These are phyloP conservation scores for Turnera subulata DNA, from an alignment of 345 rosid species.

Conservation along the genomic window DNA sequence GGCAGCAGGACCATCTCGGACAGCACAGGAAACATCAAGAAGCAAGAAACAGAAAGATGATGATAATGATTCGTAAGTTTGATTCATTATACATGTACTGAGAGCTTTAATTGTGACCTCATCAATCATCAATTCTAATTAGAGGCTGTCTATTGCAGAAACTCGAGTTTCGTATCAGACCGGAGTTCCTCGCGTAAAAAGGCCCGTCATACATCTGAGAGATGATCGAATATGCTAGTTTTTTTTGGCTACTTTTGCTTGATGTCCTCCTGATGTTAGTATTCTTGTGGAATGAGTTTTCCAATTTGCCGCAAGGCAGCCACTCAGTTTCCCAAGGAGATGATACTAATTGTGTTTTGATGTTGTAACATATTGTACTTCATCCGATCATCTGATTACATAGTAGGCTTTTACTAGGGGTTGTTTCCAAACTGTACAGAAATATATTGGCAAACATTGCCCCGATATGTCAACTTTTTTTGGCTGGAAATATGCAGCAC, in stretches of 20 bases:
- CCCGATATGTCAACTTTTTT: not conserved
- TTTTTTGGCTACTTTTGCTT: not conserved
- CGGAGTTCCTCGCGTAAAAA: conserved; percentile 36
- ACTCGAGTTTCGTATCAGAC: conserved; percentile 23
- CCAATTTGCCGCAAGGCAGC: conserved; percentile 12
- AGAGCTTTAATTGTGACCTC: not conserved
- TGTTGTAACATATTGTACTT: conserved; percentile 32
- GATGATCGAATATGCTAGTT: conserved; percentile 6
- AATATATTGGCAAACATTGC: conserved; percentile 19
- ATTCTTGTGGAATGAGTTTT: not conserved
- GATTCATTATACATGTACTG: not conserved
- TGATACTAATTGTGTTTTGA: conserved; percentile 2
- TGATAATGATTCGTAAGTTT: conserved; percentile 52
- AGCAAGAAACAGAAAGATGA: conserved; percentile 29
- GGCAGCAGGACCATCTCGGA: conserved; percentile 43
- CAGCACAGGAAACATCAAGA: conserved; percentile 43
- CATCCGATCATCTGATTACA: conserved; percentile 6
- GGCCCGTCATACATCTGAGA: conserved; percentile 24
- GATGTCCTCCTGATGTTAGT: not conserved
- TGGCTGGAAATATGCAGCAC: conserved; percentile 2
- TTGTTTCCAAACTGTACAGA: conserved; percentile 33
- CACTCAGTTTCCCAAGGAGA: conserved; percentile 7
- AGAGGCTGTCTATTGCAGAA: conserved; percentile 30
- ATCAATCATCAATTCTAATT: not conserved
- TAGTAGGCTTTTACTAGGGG: conserved; percentile 16